These are phyloP conservation scores for Pythium folliculosum DNA, from an alignment of 352 stramenopile species.

Conservation along the genomic window DNA sequence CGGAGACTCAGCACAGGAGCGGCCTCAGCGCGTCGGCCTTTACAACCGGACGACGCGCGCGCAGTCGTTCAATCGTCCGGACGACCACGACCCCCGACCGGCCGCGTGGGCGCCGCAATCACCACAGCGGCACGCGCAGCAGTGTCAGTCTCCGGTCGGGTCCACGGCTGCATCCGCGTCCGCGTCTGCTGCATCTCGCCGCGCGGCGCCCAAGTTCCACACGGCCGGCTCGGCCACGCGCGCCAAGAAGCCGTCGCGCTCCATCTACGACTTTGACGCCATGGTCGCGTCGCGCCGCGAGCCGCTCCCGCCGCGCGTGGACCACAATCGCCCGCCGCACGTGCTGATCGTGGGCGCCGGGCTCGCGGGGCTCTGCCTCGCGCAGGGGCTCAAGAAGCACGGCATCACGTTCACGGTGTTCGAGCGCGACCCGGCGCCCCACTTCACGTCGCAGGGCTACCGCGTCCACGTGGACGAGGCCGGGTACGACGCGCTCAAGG, in stretches of 20 bases:
- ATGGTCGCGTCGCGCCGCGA: background rate
- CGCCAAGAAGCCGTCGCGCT: background rate
- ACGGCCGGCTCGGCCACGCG: background rate
- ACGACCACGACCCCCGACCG: background rate
- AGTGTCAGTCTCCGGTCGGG: no score
- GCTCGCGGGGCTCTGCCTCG: conserved; percentile 60
- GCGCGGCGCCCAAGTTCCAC: background rate
- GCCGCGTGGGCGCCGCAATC: no score
- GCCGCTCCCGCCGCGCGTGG: background rate
- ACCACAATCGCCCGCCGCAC: conserved; percentile 4
- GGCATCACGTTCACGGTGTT: conserved; percentile 71
- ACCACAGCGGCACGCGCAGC: no score
- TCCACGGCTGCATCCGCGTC: background rate
- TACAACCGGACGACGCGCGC: conserved; percentile 2
- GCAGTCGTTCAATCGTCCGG: background rate
- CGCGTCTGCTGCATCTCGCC: background rate
- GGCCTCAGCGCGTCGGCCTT: background rate
- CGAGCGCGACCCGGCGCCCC: conserved; percentile 46
- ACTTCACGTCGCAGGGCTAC: conserved; percentile 56
- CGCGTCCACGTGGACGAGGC: conserved; percentile 59
- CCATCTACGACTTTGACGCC: conserved; percentile 4
- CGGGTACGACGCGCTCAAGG: conserved; percentile 61
- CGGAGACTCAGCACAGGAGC: background rate
- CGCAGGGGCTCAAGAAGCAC: conserved; percentile 58
- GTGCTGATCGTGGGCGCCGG: conserved; percentile 45